Evolutionary conservation across 345 rosid genomes (phyloP), one percentile per base, ranked within the genome.

Genomic region (Acer saccharum): DNA sequence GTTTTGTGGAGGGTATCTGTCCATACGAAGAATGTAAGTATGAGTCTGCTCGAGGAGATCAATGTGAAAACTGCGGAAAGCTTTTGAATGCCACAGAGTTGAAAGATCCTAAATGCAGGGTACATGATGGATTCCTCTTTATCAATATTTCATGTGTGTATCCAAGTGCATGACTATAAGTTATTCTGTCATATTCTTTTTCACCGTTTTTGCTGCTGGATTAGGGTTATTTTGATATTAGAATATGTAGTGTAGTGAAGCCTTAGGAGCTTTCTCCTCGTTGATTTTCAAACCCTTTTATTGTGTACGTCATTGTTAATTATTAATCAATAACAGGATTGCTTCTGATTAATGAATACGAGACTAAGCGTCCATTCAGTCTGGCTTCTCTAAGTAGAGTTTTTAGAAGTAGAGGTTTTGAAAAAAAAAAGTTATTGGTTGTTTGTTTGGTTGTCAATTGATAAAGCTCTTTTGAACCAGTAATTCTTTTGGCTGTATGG

Each of bases 21-120:
- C 99, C 99, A 12, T 74, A 73, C 50, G 89, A 82, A 77, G 90
- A 83, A 3, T 96, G 99, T 75, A 88, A 89, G 66, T 87, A 92
- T 79, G 94, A 84, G 54, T 92, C 95, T 85, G 99, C 99, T 71
- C 91, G 98, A 70, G 98, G 99, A 60, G 99, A 96, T 82, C 99
- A 96, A 48, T 96, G 98, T 83, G 99, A 96, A 54, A 88, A 88
- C 17, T 96, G 99, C 64, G 94, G 95, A 79, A 94, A 92, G 80
- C 91, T 96, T 71, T 83, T 94, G 84, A 93, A 94, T 85, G 97
- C 99, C 62, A 91, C 94, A 54, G 98, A 96, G 67, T 82, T 96
- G 62, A 92, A 80, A 82, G 93, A 90, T 79, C 98, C 99, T 54
- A 88, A 81, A 79, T 96, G 99, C 88, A 94, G 91, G 98, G 99